These are phyloP conservation scores for Atalantia buxifolia DNA, from an alignment of 345 rosid genomes.

Conservation along the genomic window DNA sequence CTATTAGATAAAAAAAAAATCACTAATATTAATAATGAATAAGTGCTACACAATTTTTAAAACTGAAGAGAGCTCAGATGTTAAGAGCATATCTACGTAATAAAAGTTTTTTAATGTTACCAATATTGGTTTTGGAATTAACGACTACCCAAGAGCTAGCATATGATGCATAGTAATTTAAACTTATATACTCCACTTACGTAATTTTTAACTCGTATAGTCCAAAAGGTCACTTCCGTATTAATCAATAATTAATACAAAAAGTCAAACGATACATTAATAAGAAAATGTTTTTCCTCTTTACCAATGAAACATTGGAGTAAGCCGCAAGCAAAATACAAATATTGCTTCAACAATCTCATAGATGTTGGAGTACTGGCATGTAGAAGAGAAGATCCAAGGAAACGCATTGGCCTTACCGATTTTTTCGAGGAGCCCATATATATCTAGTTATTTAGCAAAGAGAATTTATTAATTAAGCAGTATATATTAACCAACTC, in stretches of 20 bases:
- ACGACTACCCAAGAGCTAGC: too few species aligned
- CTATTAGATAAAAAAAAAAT: too few species aligned
- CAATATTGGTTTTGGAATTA: too few species aligned
- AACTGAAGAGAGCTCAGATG: too few species aligned
- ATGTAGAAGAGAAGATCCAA: background rate
- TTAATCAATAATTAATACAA: background rate
- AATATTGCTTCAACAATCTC: background rate
- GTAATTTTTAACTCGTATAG: background rate
- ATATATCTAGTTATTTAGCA: background rate
- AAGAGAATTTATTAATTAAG: background rate
- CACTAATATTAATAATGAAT: too few species aligned
- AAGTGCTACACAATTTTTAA: too few species aligned
- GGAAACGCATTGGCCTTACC: background rate
- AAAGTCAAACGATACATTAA: background rate
- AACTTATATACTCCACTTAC: background rate
- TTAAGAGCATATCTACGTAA: too few species aligned
- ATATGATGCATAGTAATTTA: too few species aligned
- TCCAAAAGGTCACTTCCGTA: background rate
- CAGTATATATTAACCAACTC: background rate
- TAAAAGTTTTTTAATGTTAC: too few species aligned
- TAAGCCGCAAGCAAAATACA: background rate
- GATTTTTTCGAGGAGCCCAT: background rate
- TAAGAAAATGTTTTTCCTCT: background rate
- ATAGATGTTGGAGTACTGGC: background rate
- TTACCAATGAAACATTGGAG: background rate